These are phyloP conservation scores for Globisporangium viniferum DNA, from an alignment of 352 stramenopile genomes.

Conservation along the genomic window DNA sequence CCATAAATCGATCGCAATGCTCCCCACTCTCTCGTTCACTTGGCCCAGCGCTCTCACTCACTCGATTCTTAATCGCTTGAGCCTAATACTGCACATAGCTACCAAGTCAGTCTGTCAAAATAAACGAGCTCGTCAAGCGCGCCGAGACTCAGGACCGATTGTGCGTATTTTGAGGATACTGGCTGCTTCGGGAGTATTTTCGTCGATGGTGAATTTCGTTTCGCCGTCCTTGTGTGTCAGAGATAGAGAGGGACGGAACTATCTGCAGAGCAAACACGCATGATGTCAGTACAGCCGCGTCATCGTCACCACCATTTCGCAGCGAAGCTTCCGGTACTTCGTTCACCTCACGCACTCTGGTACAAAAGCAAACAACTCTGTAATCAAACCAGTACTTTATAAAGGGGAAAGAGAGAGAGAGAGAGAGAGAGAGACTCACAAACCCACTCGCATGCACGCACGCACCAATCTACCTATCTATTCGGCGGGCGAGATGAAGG, in stretches of 20 bases:
- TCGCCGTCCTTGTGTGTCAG: neutral
- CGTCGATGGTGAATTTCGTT: neutral
- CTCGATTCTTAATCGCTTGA: too few relatives aligned
- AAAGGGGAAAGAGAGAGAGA: neutral
- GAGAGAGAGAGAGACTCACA: neutral
- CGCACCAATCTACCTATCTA: conserved; percentile 20
- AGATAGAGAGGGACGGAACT: neutral
- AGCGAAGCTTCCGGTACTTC: neutral
- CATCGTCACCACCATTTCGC: neutral
- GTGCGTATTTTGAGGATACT: neutral
- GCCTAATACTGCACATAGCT: neutral
- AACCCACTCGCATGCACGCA: neutral
- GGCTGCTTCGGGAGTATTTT: neutral
- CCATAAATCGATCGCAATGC: neutral
- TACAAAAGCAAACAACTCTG: neutral
- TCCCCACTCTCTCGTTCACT: too few relatives aligned
- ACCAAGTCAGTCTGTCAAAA: neutral
- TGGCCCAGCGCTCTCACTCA: too few relatives aligned
- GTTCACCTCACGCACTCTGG: neutral
- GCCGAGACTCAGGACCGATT: neutral
- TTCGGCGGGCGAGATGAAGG: conserved; percentile 62
- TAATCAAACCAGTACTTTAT: neutral
- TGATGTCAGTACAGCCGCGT: neutral
- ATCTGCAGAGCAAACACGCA: neutral
- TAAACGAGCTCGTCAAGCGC: neutral